phyloP scores from a whole-genome alignment of 371 early-diverging fungal species.

The Batkoa obscura region DNA sequence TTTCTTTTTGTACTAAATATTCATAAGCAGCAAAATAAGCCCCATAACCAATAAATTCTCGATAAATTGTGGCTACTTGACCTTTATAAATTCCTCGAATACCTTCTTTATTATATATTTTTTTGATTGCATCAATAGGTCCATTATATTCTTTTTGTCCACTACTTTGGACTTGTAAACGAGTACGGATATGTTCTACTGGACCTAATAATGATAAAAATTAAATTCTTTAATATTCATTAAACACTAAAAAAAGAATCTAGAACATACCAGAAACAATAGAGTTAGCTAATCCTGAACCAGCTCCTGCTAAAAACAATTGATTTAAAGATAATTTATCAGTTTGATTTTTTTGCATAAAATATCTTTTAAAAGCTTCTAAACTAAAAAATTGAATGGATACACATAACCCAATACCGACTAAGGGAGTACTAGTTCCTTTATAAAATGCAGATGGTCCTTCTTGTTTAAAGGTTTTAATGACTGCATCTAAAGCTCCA shows the following conservation, averaged over 20 bases:
- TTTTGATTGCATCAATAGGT: constrained; percentile 46
- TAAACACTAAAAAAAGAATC: background rate
- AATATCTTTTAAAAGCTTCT: constrained; percentile 50
- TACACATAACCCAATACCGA: constrained; percentile 62
- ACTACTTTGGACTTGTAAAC: constrained; percentile 50
- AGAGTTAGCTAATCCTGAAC: constrained; percentile 64
- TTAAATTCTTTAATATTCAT: background rate
- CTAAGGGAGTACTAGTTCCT: constrained; percentile 56
- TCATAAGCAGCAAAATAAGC: constrained; percentile 67
- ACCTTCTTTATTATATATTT: constrained; percentile 53
- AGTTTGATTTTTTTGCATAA: constrained; percentile 23
- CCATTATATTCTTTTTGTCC: constrained; percentile 22
- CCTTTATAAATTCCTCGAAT: constrained; percentile 63
- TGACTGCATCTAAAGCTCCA: constrained; percentile 55
- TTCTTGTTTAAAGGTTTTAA: constrained; percentile 43
- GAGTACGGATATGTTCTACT: constrained; percentile 65
- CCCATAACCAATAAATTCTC: constrained; percentile 64
- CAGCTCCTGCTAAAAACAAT: constrained; percentile 57
- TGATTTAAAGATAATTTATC: constrained; percentile 34
- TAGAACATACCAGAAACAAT: constrained; percentile 32
- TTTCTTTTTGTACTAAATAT: constrained; percentile 42
- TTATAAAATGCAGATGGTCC: constrained; percentile 58
- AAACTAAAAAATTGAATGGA: constrained; percentile 62
- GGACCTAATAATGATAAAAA: constrained; percentile 20
- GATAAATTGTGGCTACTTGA: constrained; percentile 48